Evolutionary conservation across 345 rosid genomes (phyloP), one percentile per base, ranked within the genome.

Genomic region (Geranium rotundifolium): DNA sequence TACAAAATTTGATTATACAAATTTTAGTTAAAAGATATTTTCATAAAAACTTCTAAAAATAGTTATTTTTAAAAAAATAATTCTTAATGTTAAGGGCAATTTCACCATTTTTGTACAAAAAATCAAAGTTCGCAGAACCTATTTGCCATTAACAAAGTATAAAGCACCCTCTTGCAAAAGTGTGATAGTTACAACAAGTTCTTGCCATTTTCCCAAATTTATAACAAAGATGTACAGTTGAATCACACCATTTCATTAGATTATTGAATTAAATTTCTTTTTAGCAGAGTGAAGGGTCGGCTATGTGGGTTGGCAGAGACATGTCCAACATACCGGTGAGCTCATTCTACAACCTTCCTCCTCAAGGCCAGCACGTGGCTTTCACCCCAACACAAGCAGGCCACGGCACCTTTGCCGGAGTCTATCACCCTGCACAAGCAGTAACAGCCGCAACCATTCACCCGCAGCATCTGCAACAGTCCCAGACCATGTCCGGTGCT

Each of bases 221-320:
- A 2, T 46, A 46, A 46, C 12, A 3, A 46, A 46, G 52, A 46
- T 46, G 52, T 46, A 46, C 52, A 46, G 52, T 12, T 46, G 52
- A 14, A 4, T 16, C 52, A 12, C 14, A 34, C 41, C 41, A 5
- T 34, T 8, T 34, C 41, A 34, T 34, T 34, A 34, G 41, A 8
- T 34, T 34, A 34, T 8, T 34, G 41, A 34, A 34, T 34, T 34
- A 0, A 34, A 34, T 8, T 34, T 4, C 10, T 34, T 34, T 4
- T 34, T 8, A 34, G 74, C 88, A 91, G 98, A 89, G 82, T 61
- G 98, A 91, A 76, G 89, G 86, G 60, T 80, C 87, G 16, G 83
- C 83, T 65, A 84, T 91, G 71, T 91, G 98, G 98, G 75, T 91
- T 59, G 90, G 88, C 63, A 81, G 96, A 41, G 98, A 89, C 30